Percentiles rank a stretch among this genome's conserved stretches.
These are phyloP conservation scores for Suhomyces sp. DNA, from an alignment of 805 yeast genomes.

Conservation along the genomic window DNA sequence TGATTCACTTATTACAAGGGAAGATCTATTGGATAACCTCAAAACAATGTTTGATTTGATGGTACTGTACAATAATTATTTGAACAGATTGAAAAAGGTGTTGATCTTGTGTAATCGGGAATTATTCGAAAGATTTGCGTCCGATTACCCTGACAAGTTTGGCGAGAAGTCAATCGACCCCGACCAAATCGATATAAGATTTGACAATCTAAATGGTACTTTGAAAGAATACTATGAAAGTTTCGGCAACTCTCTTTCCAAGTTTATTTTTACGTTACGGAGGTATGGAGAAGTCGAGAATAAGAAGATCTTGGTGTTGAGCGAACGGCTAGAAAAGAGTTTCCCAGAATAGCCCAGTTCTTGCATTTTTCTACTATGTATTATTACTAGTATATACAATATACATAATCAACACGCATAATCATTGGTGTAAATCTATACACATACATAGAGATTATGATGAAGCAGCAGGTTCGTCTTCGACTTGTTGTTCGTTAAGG, in stretches of 20 bases:
- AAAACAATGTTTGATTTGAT: slow-evolving; percentile 47
- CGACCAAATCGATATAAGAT: slow-evolving; percentile 37
- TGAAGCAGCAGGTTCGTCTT: slow-evolving; percentile 21
- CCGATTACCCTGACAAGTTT: slow-evolving; percentile 35
- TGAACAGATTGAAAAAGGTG: slow-evolving; percentile 52
- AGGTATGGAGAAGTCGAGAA: slow-evolving; percentile 51
- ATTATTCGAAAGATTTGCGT: slow-evolving; percentile 38
- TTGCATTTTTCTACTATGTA: slow-evolving; percentile 1
- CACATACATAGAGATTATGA: neutral
- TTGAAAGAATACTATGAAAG: slow-evolving; percentile 42
- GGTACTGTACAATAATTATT: slow-evolving; percentile 46
- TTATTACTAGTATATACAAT: neutral
- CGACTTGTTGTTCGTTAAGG: slow-evolving; percentile 67
- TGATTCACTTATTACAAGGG: slow-evolving; percentile 65
- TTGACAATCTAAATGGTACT: slow-evolving; percentile 39
- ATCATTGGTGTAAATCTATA: neutral
- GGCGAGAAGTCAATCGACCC: slow-evolving; percentile 37
- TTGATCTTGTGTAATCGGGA: slow-evolving; percentile 48
- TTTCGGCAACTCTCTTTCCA: slow-evolving; percentile 44
- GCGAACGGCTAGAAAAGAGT: slow-evolving; percentile 40
- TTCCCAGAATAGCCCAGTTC: slow-evolving; percentile 20
- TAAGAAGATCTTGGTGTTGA: slow-evolving; percentile 40
- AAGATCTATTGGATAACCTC: slow-evolving; percentile 46
- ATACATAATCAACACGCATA: neutral
- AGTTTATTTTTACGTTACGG: slow-evolving; percentile 44